phyloP scores from a whole-genome alignment of 78 protist genomes.

The Tieghemostelium lacteum region DNA sequence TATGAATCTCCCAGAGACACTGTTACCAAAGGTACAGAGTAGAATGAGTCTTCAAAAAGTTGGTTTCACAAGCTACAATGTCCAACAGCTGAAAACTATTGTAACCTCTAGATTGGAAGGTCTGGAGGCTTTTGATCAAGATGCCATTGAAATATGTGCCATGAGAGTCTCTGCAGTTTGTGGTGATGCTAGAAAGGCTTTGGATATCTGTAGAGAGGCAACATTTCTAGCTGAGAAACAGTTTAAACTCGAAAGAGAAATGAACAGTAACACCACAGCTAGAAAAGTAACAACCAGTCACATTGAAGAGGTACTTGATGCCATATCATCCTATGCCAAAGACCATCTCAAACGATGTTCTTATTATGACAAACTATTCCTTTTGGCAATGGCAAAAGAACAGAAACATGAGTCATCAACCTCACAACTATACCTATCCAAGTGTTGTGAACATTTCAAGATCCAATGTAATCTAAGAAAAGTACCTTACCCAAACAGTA shows the following conservation, averaged over 20 bases:
- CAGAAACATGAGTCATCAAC: not conserved
- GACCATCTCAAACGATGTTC: not conserved
- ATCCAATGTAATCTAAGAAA: not conserved
- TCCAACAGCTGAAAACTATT: slow-evolving; percentile 27
- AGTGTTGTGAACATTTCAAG: not conserved
- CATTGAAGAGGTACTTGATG: slow-evolving; percentile 40
- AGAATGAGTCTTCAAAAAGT: slow-evolving; percentile 54
- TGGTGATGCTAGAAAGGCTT: slow-evolving; percentile 79
- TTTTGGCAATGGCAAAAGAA: not conserved
- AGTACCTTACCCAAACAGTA: not conserved
- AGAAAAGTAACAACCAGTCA: slow-evolving; percentile 10
- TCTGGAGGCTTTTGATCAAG: slow-evolving; percentile 65
- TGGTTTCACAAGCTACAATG: slow-evolving; percentile 33
- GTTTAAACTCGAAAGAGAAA: not conserved
- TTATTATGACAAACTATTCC: slow-evolving; percentile 48
- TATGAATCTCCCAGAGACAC: slow-evolving; percentile 73
- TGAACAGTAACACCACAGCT: not conserved
- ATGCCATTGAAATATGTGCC: slow-evolving; percentile 51
- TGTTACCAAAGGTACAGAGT: slow-evolving; percentile 48
- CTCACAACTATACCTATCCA: not conserved
- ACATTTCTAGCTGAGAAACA: slow-evolving; percentile 28
- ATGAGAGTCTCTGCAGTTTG: slow-evolving; percentile 62
- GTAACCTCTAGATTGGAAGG: slow-evolving; percentile 49
- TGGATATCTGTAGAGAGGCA: slow-evolving; percentile 75
- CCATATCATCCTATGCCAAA: not conserved